These are phyloP conservation scores for Annulohypoxylon nitens DNA, from an alignment of 495 filamentous ascomycete species.

Conservation along the genomic window DNA sequence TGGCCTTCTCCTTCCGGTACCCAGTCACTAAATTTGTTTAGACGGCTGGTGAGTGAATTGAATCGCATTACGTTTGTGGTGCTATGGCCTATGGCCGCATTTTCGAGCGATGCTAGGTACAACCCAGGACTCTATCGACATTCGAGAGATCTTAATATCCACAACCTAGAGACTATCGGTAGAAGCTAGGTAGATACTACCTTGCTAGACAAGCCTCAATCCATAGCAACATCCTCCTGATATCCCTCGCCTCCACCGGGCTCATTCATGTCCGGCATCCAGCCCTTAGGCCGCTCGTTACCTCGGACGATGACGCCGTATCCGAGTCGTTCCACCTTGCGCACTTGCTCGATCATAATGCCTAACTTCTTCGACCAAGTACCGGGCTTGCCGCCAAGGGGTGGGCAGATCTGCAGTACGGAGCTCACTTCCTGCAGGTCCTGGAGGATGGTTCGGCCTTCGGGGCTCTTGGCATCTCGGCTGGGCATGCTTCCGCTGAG, in stretches of 20 bases:
- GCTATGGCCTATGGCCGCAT: neutral
- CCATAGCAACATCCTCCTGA: slow-evolving; percentile 46
- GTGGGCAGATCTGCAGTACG: slow-evolving; percentile 77
- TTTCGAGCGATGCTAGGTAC: neutral
- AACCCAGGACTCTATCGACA: neutral
- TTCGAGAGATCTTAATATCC: neutral
- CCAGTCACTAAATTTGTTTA: neutral
- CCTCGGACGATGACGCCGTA: slow-evolving; percentile 90
- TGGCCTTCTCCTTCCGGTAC: no score
- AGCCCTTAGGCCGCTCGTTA: slow-evolving; percentile 88
- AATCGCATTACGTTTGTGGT: neutral
- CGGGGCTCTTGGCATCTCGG: neutral
- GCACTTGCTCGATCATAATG: slow-evolving; percentile 88
- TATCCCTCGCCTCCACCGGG: slow-evolving; percentile 30
- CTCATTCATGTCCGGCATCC: slow-evolving; percentile 83
- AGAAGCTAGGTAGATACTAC: neutral
- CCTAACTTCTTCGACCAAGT: slow-evolving; percentile 80
- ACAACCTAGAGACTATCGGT: neutral
- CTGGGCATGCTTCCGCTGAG: slow-evolving; percentile 63
- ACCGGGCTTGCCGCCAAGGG: slow-evolving; percentile 54
- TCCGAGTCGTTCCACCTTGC: slow-evolving; percentile 91
- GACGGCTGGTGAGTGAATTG: neutral
- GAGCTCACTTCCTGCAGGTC: slow-evolving; percentile 82
- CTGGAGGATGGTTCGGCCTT: slow-evolving; percentile 69
- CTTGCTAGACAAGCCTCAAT: slow-evolving; percentile 17